Evolutionary conservation across 1,139 yeast genomes (phyloP), one percentile per base, ranked within the genome.

Genomic region (Saccharomyces hybrid): DNA sequence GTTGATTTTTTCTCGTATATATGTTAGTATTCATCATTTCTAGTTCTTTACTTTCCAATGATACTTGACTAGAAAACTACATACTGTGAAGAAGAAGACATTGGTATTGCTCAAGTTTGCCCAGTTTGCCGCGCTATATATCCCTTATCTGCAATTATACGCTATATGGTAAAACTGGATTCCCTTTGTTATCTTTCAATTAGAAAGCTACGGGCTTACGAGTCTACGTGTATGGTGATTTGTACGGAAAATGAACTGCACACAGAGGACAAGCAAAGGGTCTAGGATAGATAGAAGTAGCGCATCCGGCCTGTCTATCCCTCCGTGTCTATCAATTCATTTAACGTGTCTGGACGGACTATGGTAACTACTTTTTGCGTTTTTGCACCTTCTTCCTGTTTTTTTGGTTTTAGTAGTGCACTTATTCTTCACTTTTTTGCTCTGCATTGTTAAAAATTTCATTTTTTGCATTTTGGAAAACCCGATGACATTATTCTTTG

Each of bases 21-120:
- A 31, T 20, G 59, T 58, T 57, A 57, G 59, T 51, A 28, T n/a
- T 20, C 6, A 16, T 9, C 6, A 5, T 38, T 38, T 9, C 44
- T 11, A 4, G 11, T 6, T 20, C 5, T 13, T 16, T 20, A 20
- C 23, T 38, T 13, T 38, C 44, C 44, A 9, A 14, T 38, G 3
- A 16, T 16, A 20, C 13, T 26, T 38, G 26, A 13, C 26, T 11
- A 11, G n/a, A 38, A 38, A 16, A 20, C n/a, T 38, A 38, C 44
- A 38, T 38, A 38, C 44, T 38, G 44, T 38, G 44, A 38, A 20
- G 44, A 38, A 20, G 44, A 38, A 9, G 44, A 38, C 44, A 38
- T 38, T 20, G 25, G 11, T 11, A 38, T 16, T 38, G 44, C 44
- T 38, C 5, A 38, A 16, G 13, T 20, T 16, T 16, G 26, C 44